Conservation (phyloP, 305 asterid species). For the Coffea humblotiana region DNA sequence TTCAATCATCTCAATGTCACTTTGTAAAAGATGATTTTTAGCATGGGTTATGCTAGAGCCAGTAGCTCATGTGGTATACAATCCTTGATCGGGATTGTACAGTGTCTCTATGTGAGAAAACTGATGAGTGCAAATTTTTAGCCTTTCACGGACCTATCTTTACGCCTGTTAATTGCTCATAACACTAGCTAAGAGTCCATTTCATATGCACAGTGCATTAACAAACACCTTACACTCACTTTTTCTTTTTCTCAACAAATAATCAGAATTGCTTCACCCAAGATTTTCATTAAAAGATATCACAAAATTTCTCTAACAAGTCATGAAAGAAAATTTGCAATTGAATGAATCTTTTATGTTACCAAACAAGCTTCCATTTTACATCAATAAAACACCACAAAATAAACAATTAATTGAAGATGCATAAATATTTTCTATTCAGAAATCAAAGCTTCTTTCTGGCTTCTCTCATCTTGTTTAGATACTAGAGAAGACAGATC, state of each 20-base stretch:
- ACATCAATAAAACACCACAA: neutral
- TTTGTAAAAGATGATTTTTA: neutral
- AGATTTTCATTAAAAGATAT: neutral
- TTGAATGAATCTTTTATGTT: neutral
- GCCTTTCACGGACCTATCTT: neutral
- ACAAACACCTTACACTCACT: neutral
- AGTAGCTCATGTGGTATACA: neutral
- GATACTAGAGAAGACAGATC: neutral
- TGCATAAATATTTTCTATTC: no score
- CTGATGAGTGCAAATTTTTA: neutral
- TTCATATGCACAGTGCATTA: neutral
- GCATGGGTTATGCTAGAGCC: neutral
- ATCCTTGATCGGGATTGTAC: neutral
- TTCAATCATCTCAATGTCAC: neutral
- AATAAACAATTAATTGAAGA: neutral
- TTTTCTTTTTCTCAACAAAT: no score
- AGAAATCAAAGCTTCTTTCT: neutral
- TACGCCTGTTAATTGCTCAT: neutral
- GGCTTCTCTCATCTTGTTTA: neutral
- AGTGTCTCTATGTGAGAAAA: neutral
- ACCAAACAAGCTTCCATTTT: neutral
- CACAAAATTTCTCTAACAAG: neutral
- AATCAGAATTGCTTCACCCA: neutral
- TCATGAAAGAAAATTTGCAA: neutral
- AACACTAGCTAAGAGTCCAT: neutral